A percentile compares a stretch with the other conserved stretches of the same genome.
Conservation (phyloP, 352 stramenopile genomes). For the Pythium utonaiense region DNA sequence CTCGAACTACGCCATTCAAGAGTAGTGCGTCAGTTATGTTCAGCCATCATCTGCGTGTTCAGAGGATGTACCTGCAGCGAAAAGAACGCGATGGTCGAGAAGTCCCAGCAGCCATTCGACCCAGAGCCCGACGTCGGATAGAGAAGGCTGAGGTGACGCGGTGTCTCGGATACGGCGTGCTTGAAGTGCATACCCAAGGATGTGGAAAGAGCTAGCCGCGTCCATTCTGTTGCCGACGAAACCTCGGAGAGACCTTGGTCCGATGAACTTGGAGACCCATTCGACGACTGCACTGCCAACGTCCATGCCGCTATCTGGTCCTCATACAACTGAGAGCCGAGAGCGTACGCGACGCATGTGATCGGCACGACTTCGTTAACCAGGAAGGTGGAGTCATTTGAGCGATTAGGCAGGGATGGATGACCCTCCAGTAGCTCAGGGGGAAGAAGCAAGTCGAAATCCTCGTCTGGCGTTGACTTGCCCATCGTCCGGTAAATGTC, state of each 20-base stretch:
- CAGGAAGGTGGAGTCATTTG: constrained; percentile 87
- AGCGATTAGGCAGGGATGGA: constrained; percentile 85
- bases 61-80: constrained; percentile 69
- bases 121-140: constrained; percentile 26
- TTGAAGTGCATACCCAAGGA: constrained; percentile 62
- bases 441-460: constrained; percentile 74
- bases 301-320: constrained; percentile 69
- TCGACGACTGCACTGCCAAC: constrained; percentile 37
- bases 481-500: constrained; percentile 68
- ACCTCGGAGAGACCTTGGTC: constrained; percentile 5
- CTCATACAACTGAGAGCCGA: constrained; percentile 90
- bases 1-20: constrained; percentile 71
- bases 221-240: constrained; percentile 56
- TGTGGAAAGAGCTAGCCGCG: constrained; percentile 52
- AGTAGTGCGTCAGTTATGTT: too few relatives aligned
- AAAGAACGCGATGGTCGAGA: constrained; percentile 71
- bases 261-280: neutral
- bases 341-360: constrained; percentile 93
- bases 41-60: neutral
- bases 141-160: constrained; percentile 57
- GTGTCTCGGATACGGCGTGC: constrained; percentile 47
- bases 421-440: constrained; percentile 69
- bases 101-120: constrained; percentile 52
- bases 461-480: constrained; percentile 51
- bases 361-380: constrained; percentile 93